Evolutionary conservation across 23 red algal species (phyloP), one percentile per base, ranked within the genome.

Genomic region (Gracilaria caudata): DNA sequence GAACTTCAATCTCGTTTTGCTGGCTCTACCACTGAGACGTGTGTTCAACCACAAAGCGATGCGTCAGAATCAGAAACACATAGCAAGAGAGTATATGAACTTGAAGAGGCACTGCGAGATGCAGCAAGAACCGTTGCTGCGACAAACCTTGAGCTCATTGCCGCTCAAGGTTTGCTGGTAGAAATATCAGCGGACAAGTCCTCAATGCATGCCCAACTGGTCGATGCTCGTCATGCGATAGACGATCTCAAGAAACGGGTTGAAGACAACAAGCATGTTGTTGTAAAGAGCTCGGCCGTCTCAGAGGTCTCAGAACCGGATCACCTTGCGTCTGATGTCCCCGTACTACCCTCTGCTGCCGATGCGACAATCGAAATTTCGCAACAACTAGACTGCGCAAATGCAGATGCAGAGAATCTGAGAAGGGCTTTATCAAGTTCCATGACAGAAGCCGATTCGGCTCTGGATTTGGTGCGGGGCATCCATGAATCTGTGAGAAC

Each of bases 141-240:
- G 14, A 86, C 63, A 40, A 86, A 86, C 66, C 53, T 74, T 36
- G 82, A 86, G 40, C 64, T 86, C 19, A 86, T 74, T 36, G 82
- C 82, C 17, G 49, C 82, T 8, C 82, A 86, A 72, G 82, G 56
- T 21, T 63, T 86, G 64, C 66, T 86, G 14, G 82, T 86, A 16
- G 82, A 86, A 74, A 60, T 86, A n/a, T 86, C 82, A 32, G 43
- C 82, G 34, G 82, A 86, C 64, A 86, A 86, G 51, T 34, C 82
- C 51, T 56, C 46, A 10, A 86, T 86, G 82, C 63, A 66, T 11
- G 68, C 82, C 20, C 59, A 73, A 45, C 45, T 86, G 9, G 29
- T 58, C 7, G 51, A 46, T 45, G 82, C 82, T 28, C 49, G 68
- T 23, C 41, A 58, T 4, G 20, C 25, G 26, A 86, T 86, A 54